Base-by-base conservation (phyloP, 2,329 filamentous ascomycete genomes). In the Cladosporium sp. region DNA sequence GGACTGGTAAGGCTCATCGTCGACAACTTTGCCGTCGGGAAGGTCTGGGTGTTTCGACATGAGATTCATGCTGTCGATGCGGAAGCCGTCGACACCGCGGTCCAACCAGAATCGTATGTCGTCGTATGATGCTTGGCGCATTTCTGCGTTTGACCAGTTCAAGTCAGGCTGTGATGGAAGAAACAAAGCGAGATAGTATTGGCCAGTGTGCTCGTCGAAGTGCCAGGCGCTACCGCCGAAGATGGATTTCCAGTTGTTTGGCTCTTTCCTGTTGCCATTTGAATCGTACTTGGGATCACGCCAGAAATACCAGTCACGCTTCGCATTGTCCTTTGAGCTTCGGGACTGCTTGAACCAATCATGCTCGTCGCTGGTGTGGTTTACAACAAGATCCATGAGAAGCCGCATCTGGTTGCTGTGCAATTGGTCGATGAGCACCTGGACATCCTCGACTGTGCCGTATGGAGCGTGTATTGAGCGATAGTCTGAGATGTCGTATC, bases 141-240 rank as follows among this genome's bases (percentile, higher is more conserved):
- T 79, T 8, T 78, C 79, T 0, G 75, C 74, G 51, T 84, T 86
- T 61, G 91, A 85, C 86, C 87, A 93, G 68, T 93, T 93, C n/a
- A 93, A 74, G 59, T 93, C 88, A 0, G 88, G 88, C 64, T 92
- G 88, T 56, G 87, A 81, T 4, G 78, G 78, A 6, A 84, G 82
- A 65, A 88, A 94, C 9, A 93, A 75, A 54, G 86, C 82, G 0
- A 91, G 78, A 60, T 88, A 91, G 65, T 88, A 91, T 67, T 91
- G 84, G 41, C 77, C 74, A 0, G 85, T 88, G n/a, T 68, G 63
- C 56, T 86, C 81, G 59, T 90, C 86, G 72, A 80, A 91, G 52
- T 82, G 72, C 86, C 85, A 88, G 0, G 77, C 75, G 52, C 73
- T 80, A 8, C 62, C 62, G n/a, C 65, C 66, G 82, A 86, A 69